Base-by-base conservation (phyloP, 495 filamentous ascomycete species). In the Hypoxylon perforatum region DNA sequence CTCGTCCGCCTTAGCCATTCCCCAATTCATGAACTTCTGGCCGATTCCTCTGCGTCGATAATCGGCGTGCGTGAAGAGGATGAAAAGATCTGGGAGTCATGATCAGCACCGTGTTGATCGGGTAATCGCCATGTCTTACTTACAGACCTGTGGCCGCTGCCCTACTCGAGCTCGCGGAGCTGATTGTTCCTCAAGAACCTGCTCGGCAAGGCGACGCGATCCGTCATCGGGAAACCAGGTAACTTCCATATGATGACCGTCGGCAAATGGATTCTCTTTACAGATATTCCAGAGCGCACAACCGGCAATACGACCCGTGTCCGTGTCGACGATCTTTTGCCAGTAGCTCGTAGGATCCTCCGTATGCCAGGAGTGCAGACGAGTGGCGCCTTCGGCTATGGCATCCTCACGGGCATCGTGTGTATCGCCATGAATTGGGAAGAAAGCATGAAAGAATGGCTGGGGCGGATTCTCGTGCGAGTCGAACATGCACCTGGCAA, bases 141-240 rank as follows among this genome's bases (percentile, higher is more conserved):
- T 67, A 74, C 74, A 65, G 54, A 75, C 50, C 25, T 28, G 25
- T 3, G 25, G 3, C 25, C 7, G 25, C 25, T 28, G 7, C n/a
- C n/a, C n/a, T 17, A 35, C 69, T 1, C 63, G 63, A 33, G 62
- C 60, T 38, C 74, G 66, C 21, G 67, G 63, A n/a, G 47, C 19
- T 11, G 56, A 22, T 14, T 70, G 73, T 22, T 70, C 61, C 12
- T 66, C 62, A 25, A 77, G 54, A 17, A 63, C 56, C 45, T 74
- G 52, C 33, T 76, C 71, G 1, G 57, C 69, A 21, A 76, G 75
- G 4, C 47, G 21, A 19, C 71, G 63, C 1, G 51, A 49, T 48
- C 59, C 57, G 59, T 71, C 75, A 36, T 73, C 70, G 0, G 76
- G 73, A 52, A 77, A 75, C 76, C 77, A 78, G 52, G 53, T 76